phyloP scores from a whole-genome alignment of 768 basidiomycete species.

The Pleurotus eryngii region DNA sequence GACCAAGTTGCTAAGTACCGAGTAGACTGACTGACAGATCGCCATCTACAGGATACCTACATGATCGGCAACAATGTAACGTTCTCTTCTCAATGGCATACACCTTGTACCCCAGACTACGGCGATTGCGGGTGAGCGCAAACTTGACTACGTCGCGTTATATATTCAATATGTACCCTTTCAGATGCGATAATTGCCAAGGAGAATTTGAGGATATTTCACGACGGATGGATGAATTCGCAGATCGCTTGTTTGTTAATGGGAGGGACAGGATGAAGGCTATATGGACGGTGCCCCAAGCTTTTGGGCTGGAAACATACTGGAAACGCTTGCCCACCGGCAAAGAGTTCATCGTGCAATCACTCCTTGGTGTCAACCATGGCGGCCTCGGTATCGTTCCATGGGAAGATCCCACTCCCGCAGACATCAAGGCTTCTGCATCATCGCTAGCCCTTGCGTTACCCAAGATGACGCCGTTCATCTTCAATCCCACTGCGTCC shows the following conservation, averaged over 20 bases:
- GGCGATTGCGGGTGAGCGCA: conserved; percentile 69
- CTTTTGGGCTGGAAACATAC: conserved; percentile 59
- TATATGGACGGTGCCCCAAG: conserved; percentile 81
- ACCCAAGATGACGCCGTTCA: conserved; percentile 41
- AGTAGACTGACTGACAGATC: background rate
- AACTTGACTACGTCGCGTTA: background rate
- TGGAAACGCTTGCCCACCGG: conserved; percentile 68
- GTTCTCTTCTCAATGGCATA: conserved; percentile 58
- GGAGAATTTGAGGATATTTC: conserved; percentile 72
- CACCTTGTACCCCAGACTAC: conserved; percentile 58
- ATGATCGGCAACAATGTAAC: conserved; percentile 60
- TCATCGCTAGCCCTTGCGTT: conserved; percentile 46
- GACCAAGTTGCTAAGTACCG: background rate
- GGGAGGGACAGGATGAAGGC: conserved; percentile 69
- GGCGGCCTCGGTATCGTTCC: conserved; percentile 59
- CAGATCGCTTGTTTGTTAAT: conserved; percentile 52
- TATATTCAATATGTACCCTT: background rate
- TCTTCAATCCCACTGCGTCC: conserved; percentile 38
- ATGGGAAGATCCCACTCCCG: conserved; percentile 52
- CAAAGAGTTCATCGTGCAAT: conserved; percentile 64
- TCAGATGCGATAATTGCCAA: conserved; percentile 56
- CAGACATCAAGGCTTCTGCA: conserved; percentile 50
- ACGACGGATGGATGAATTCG: conserved; percentile 63
- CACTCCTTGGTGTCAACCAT: conserved; percentile 66
- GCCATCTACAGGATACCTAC: conserved; percentile 51